phyloP scores from a whole-genome alignment of 768 basidiomycete genomes.

The Rhodotorula paludigena region DNA sequence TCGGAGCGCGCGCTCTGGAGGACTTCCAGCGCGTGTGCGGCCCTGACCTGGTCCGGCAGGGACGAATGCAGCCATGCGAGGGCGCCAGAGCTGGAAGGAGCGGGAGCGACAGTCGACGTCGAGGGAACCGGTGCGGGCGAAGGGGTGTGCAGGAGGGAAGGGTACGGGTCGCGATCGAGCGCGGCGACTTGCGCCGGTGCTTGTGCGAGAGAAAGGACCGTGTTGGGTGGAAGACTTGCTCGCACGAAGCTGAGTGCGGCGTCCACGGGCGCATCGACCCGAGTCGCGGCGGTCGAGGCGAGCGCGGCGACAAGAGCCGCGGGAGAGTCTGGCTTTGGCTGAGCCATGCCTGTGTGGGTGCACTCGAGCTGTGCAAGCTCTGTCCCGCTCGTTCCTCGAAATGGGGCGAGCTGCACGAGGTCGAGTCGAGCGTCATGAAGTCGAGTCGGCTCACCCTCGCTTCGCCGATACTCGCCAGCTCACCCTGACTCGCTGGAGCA shows the following conservation, averaged over 20 bases:
- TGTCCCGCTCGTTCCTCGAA: too few relatives aligned
- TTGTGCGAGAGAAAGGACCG: neutral
- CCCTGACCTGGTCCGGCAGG: constrained; percentile 4
- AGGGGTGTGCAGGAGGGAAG: constrained; percentile 14
- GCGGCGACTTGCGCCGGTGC: neutral
- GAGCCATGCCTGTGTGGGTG: too few relatives aligned
- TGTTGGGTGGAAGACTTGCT: neutral
- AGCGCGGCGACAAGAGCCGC: neutral
- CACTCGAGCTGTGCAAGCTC: too few relatives aligned
- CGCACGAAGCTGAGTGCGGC: neutral
- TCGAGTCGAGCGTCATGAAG: too few relatives aligned
- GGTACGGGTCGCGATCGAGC: constrained; percentile 15
- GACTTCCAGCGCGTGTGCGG: constrained; percentile 17
- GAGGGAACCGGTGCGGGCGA: neutral
- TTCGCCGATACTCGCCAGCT: too few relatives aligned
- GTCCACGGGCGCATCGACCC: neutral
- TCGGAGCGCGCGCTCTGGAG: constrained; percentile 45
- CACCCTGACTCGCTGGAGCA: too few relatives aligned
- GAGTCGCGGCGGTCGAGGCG: neutral
- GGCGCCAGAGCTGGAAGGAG: neutral
- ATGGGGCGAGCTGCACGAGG: too few relatives aligned
- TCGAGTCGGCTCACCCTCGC: too few relatives aligned
- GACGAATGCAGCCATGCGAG: constrained; percentile 19
- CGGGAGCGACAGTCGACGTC: neutral
- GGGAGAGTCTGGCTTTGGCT: neutral